A percentile compares a stretch with the other conserved stretches of the same genome.
Conservation (phyloP, 2,329 filamentous ascomycete species). For the Cordyceps cicadae region DNA sequence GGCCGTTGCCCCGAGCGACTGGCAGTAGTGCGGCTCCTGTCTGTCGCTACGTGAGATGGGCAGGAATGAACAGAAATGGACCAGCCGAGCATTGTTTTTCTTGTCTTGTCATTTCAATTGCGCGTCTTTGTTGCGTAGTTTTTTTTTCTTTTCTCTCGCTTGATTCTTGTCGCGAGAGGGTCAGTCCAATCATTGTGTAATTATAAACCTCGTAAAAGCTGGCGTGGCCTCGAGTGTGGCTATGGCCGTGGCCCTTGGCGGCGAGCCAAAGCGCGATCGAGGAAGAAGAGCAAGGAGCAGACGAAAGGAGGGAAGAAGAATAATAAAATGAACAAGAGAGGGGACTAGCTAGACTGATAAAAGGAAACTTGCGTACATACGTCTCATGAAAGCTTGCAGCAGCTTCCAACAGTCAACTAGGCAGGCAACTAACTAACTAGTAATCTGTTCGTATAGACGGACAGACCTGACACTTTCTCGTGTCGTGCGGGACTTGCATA, state of each 20-base stretch:
- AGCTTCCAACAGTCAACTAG: no score
- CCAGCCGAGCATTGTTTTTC: background rate
- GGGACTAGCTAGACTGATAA: no score
- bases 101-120: background rate
- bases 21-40: background rate
- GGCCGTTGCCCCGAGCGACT: background rate
- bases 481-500: constrained; percentile 2
- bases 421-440: no score
- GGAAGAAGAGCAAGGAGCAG: background rate
- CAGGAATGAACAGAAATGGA: background rate
- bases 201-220: background rate
- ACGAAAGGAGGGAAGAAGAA: no score
- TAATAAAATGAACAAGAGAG: no score
- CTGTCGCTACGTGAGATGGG: no score
- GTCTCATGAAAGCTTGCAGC: background rate
- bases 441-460: no score
- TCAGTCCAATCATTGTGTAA: background rate
- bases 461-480: constrained; percentile 2
- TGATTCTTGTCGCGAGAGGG: background rate
- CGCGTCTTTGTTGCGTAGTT: background rate
- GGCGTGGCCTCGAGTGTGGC: background rate
- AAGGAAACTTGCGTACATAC: background rate
- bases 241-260: background rate
- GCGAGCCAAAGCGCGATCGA: background rate
- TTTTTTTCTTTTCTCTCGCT: background rate